phyloP scores from a whole-genome alignment of 208 protist genomes.

The Balamuthia mandrillaris region DNA sequence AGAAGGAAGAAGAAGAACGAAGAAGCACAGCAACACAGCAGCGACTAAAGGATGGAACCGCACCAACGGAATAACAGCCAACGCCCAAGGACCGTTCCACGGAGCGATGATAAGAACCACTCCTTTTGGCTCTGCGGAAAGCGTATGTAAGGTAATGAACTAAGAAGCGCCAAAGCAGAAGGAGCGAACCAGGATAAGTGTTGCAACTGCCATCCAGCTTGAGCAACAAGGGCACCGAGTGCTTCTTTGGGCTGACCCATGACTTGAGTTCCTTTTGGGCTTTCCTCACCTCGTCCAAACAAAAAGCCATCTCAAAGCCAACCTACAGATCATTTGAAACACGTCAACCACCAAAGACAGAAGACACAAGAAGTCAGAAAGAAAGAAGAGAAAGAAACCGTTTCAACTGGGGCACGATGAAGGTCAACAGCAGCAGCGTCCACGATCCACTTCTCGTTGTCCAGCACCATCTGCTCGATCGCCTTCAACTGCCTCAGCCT shows the following conservation, averaged over 20 bases:
- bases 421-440: too few species aligned
- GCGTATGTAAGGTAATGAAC: neutral
- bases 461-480: conserved; percentile 67
- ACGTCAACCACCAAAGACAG: too few species aligned
- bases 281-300: neutral
- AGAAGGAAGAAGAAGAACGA: neutral
- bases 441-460: conserved; percentile 62
- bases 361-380: too few species aligned
- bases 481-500: conserved; percentile 57
- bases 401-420: too few species aligned
- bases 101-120: neutral
- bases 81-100: neutral
- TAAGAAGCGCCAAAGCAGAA: neutral
- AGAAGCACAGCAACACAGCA: neutral
- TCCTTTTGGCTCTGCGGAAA: neutral
- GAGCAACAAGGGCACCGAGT: neutral
- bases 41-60: neutral
- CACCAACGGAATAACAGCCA: neutral
- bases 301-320: too few species aligned
- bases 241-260: neutral
- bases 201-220: neutral
- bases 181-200: neutral
- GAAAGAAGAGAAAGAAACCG: too few species aligned
- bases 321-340: too few species aligned
- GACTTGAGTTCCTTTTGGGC: neutral